phyloP scores from a whole-genome alignment of 257 asterid genomes.

The Nicotiana sylvestris region DNA sequence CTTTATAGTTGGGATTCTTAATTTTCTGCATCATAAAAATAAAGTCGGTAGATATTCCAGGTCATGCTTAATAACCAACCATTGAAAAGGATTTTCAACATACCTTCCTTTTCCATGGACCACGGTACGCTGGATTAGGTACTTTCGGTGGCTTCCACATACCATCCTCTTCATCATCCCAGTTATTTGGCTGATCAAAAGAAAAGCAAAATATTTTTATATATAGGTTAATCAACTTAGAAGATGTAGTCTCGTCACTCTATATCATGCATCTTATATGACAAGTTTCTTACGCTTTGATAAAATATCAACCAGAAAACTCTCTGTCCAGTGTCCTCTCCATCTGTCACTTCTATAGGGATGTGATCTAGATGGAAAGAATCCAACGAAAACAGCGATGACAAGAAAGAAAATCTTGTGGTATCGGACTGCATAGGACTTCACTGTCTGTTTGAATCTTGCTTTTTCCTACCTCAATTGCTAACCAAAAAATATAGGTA shows the following conservation, averaged over 20 bases:
- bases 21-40: conserved; percentile 43
- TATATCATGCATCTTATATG: not conserved
- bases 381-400: not conserved
- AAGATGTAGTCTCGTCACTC: not conserved
- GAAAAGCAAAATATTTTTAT: not conserved
- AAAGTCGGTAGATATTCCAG: not conserved
- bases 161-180: conserved; percentile 98
- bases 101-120: conserved; percentile 81
- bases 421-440: not conserved
- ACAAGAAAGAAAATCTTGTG: not conserved
- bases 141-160: conserved; percentile 71
- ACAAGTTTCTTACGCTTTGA: not conserved
- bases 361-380: not conserved
- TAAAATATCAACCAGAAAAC: not conserved
- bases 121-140: conserved; percentile 78
- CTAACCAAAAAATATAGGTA: not conserved
- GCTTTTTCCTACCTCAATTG: not conserved
- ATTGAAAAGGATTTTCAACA: not conserved
- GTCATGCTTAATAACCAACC: not conserved
- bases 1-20: conserved; percentile 90
- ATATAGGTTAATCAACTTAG: not conserved
- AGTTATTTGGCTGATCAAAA: conserved; percentile 66
- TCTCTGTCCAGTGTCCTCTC: not conserved
- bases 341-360: not conserved
- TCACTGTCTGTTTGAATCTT: not conserved